Base-by-base conservation (phyloP, 73 alveolate species). In the Urostyla sp. region DNA sequence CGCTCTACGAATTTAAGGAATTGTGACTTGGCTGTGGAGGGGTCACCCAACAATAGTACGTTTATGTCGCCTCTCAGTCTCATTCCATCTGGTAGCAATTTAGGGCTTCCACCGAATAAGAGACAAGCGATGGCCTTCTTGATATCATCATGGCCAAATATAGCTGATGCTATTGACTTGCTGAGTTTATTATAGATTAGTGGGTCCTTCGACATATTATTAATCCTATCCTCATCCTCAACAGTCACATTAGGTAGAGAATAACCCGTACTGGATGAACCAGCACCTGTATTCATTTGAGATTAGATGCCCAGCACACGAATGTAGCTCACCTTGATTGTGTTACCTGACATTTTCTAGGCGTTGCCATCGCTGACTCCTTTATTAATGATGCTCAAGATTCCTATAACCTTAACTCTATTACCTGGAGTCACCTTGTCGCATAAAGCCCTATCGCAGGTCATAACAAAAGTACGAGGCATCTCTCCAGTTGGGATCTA, bases 361-460 rank as follows among this genome's bases (percentile, higher is more conserved):
- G 96, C 79, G 90, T 98, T 98, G 16, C 98, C 98, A 80, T 96
- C 99, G 57, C 96, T 93, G 58, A 87, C 72, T 21, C 99, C 94
- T 30, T 91, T 79, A 88, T 93, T 96, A 0, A 96, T 75, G 61
- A 93, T 84, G 50, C 91, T 87, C 76, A 86, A 96, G 20, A 96
- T 85, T 44, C 99, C 99, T 24, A 97, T 94, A 26, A 95, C 95
- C 79, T 94, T 98, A 73, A 98, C 98, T 79, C 95, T 99, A 79
- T 98, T 99, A 13, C 99, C 99, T 1, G 99, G 99, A 26, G 99
- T 91, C 21, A 99, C 98, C 10, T 88, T 87, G 90, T 98, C 99
- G 8, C 97, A 97, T 63, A 94, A 87, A 74, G 97, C 99, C 57
- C 96, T 98, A 6, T 94, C 85, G 59, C 97, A 80, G 16, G 96